A percentile compares a stretch with the other conserved stretches of the same genome.
Evolutionary conservation across 2,329 filamentous ascomycete genomes (phyloP).

Genomic region (Penicillium sclerotigenum): DNA sequence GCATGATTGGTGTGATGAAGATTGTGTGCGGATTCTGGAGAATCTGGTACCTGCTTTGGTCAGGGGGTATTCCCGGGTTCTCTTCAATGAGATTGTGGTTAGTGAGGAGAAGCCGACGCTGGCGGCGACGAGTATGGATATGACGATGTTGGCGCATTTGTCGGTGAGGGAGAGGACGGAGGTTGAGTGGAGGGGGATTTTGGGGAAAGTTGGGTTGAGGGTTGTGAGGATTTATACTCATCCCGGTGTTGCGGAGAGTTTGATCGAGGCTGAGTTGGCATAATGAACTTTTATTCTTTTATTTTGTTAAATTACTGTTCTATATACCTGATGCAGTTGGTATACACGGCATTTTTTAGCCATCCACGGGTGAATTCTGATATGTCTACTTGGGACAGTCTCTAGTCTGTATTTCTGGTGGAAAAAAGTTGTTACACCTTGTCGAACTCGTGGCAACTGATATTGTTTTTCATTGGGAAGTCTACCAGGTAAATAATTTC

Average conservation of each 20-base stretch:
- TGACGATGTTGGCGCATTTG: neutral
- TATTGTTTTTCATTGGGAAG: no score
- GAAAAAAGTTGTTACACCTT: no score
- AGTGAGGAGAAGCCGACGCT: conserved; percentile 15
- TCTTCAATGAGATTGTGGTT: neutral
- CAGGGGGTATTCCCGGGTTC: neutral
- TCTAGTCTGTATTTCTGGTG: no score
- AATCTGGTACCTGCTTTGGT: neutral
- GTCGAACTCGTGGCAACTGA: no score
- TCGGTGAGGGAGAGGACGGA: neutral
- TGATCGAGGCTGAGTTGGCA: neutral
- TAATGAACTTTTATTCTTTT: neutral
- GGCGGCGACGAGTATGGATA: neutral
- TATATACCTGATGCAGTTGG: neutral
- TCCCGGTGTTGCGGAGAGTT: neutral
- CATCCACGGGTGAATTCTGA: no score
- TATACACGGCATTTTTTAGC: neutral
- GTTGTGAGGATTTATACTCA: neutral
- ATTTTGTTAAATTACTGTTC: neutral
- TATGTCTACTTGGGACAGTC: no score
- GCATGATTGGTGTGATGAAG: neutral
- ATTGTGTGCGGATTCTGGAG: neutral
- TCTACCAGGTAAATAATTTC: no score
- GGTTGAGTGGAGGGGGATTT: neutral
- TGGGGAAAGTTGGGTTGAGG: neutral